Evolutionary conservation across 164 flowering plant species (phyloP).

Genomic region (Platanus orientalis): DNA sequence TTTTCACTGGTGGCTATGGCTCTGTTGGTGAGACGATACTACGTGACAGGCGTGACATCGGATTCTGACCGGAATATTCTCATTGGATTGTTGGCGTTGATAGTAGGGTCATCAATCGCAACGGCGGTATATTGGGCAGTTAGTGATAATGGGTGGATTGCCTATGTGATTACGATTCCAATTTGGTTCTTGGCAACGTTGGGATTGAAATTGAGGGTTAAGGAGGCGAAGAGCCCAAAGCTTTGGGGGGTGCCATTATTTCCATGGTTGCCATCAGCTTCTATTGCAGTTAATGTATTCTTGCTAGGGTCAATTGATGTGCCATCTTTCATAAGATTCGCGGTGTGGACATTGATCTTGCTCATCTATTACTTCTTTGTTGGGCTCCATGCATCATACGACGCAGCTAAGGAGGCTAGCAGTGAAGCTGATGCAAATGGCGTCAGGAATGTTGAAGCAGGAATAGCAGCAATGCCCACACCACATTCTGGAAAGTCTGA

Average conservation of each 20-base stretch:
- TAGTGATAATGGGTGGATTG: constrained; percentile 21
- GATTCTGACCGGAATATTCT: constrained; percentile 23
- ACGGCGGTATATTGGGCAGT: constrained; percentile 25
- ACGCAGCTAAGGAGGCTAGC: not conserved
- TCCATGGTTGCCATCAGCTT: constrained; percentile 35
- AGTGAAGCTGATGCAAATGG: too few species aligned
- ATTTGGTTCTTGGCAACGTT: constrained; percentile 30
- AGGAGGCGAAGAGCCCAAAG: constrained; percentile 24
- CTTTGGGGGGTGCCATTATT: constrained; percentile 33
- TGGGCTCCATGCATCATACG: constrained; percentile 2
- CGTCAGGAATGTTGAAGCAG: too few species aligned
- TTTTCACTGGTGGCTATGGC: constrained; percentile 29
- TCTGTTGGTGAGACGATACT: constrained; percentile 25
- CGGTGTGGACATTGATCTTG: constrained; percentile 19
- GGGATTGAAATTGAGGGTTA: constrained; percentile 18
- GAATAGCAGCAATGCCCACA: too few species aligned
- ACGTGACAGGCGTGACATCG: constrained; percentile 24
- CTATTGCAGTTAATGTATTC: constrained; percentile 29
- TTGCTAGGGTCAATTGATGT: constrained; percentile 33
- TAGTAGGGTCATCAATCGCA: constrained; percentile 20
- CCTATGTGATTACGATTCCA: constrained; percentile 12
- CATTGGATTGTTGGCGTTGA: constrained; percentile 20
- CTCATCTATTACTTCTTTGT: constrained; percentile 26
- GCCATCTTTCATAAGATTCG: constrained; percentile 24
- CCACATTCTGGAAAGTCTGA: too few species aligned